Percentiles rank a stretch among this genome's conserved stretches.
Conservation (phyloP, 495 filamentous ascomycete genomes). For the Penicillium pancosmium region DNA sequence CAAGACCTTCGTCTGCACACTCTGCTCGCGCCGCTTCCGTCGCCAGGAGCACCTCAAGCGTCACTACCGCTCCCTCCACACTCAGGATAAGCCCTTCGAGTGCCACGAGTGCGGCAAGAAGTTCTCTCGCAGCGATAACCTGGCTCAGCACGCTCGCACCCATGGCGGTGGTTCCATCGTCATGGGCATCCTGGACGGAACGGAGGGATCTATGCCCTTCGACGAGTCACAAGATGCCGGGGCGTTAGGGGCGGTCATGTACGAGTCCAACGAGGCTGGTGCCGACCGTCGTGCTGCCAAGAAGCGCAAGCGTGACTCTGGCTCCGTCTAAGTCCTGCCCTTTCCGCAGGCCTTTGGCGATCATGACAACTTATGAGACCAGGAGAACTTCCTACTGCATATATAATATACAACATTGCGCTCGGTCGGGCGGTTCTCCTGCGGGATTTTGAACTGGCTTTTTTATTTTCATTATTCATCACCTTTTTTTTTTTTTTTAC, state of each 20-base stretch:
- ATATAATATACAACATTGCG: slow-evolving; percentile 31
- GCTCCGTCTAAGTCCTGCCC: slow-evolving; percentile 30
- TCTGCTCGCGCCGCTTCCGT: slow-evolving; percentile 96
- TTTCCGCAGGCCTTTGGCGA: slow-evolving; percentile 7
- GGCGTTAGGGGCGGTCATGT: slow-evolving; percentile 70
- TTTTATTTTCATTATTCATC: not conserved
- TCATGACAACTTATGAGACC: slow-evolving; percentile 44
- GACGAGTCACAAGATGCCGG: slow-evolving; percentile 62
- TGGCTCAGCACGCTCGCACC: slow-evolving; percentile 93
- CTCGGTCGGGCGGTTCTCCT: slow-evolving; percentile 21
- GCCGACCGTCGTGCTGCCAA: slow-evolving; percentile 57
- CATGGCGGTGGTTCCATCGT: slow-evolving; percentile 88
- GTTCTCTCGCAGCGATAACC: slow-evolving; percentile 97
- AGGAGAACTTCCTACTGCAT: slow-evolving; percentile 45
- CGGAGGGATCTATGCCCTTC: slow-evolving; percentile 50
- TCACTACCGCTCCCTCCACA: slow-evolving; percentile 97
- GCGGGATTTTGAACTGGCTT: slow-evolving; percentile 17
- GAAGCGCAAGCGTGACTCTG: slow-evolving; percentile 73
- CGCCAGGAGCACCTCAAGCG: slow-evolving; percentile 99
- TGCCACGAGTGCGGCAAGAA: slow-evolving; percentile 98
- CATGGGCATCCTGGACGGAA: slow-evolving; percentile 79
- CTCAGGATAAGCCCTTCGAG: slow-evolving; percentile 97
- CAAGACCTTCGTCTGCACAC: slow-evolving; percentile 96
- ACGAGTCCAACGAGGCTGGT: slow-evolving; percentile 62
- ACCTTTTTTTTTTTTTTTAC: not conserved